phyloP scores from a whole-genome alignment of 1,284 basidiomycete genomes.

The Rhodotorula mucilaginosa region DNA sequence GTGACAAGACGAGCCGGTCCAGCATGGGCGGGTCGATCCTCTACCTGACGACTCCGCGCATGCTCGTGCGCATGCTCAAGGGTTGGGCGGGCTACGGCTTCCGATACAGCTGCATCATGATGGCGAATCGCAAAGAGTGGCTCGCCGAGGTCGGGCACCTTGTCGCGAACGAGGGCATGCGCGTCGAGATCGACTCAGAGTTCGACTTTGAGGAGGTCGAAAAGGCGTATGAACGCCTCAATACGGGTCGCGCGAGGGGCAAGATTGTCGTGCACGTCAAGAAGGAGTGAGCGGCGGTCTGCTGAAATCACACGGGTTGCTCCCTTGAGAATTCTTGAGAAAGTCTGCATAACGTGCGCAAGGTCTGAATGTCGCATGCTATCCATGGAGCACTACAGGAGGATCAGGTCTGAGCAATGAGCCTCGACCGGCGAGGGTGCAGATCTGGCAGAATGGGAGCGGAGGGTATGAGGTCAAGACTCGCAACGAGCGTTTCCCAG shows the following conservation, averaged over 20 bases:
- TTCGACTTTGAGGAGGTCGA: slow-evolving; percentile 59
- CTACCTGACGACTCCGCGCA: slow-evolving; percentile 30
- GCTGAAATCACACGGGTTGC: too few species aligned
- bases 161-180: slow-evolving; percentile 49
- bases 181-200: slow-evolving; percentile 61
- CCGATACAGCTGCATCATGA: slow-evolving; percentile 44
- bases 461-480: too few species aligned
- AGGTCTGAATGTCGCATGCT: too few species aligned
- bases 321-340: too few species aligned
- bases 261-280: slow-evolving; percentile 56
- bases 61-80: slow-evolving; percentile 20
- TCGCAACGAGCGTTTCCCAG: too few species aligned
- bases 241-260: slow-evolving; percentile 59
- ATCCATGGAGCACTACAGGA: too few species aligned
- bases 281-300: neutral
- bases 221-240: slow-evolving; percentile 62
- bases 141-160: slow-evolving; percentile 42
- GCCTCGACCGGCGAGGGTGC: too few species aligned
- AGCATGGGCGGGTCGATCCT: slow-evolving; percentile 44
- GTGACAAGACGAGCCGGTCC: slow-evolving; percentile 30
- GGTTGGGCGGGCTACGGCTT: slow-evolving; percentile 21
- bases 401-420: too few species aligned
- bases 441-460: too few species aligned
- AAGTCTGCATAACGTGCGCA: too few species aligned
- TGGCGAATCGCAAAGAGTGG: slow-evolving; percentile 35